phyloP scores from a whole-genome alignment of 1,284 basidiomycete genomes.

The Tremellales sp. region DNA sequence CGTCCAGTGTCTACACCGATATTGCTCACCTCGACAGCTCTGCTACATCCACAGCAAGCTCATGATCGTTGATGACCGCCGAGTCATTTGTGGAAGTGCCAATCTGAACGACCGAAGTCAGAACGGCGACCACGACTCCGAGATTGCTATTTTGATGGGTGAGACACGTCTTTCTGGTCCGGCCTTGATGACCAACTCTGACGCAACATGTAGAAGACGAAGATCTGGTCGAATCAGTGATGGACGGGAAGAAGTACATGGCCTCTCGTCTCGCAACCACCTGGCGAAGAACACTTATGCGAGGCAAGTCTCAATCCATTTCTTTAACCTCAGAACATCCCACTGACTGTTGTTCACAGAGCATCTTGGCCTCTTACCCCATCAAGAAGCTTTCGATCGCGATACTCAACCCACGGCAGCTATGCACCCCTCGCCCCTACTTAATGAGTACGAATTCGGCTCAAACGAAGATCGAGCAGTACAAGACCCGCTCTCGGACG shows the following conservation, averaged over 20 bases:
- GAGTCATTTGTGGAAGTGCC: constrained; percentile 60
- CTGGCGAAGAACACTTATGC: constrained; percentile 42
- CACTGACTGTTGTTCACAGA: constrained; percentile 53
- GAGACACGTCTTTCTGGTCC: background rate
- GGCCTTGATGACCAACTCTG: background rate
- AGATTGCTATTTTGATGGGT: constrained; percentile 81
- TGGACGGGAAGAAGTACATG: constrained; percentile 65
- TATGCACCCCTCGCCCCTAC: constrained; percentile 72
- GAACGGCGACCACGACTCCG: constrained; percentile 84
- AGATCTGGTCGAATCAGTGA: constrained; percentile 68
- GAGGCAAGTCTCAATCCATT: constrained; percentile 24
- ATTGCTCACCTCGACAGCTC: constrained; percentile 18
- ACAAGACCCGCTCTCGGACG: constrained; percentile 70
- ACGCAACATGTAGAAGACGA: constrained; percentile 56
- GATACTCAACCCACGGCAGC: constrained; percentile 54
- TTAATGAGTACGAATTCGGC: constrained; percentile 63
- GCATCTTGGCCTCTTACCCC: constrained; percentile 72
- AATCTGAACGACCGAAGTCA: constrained; percentile 61
- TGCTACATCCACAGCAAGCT: constrained; percentile 53
- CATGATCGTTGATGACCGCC: constrained; percentile 88
- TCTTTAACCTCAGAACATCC: background rate
- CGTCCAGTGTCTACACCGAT: background rate
- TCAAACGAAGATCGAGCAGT: constrained; percentile 62
- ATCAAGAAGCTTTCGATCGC: constrained; percentile 31
- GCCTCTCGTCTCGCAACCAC: constrained; percentile 37